Base-by-base conservation (phyloP, 495 filamentous ascomycete genomes). In the Penicillium desertorum region DNA sequence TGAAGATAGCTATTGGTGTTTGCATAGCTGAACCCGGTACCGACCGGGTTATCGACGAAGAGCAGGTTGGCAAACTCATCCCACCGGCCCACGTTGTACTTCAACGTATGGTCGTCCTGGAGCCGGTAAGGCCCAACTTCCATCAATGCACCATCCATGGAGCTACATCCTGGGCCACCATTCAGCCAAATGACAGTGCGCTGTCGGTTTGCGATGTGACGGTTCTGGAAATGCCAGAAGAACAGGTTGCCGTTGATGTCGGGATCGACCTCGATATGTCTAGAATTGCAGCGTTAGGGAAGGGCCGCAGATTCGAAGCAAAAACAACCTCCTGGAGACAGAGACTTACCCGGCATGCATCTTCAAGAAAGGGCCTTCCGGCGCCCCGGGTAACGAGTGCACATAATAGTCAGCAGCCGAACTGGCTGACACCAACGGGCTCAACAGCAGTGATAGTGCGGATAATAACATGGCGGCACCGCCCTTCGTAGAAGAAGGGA, bases 191-290 rank as follows among this genome's bases (percentile, higher is more conserved):
- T 88, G 5, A 98, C 89, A 0, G 94, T 96, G 27, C 93, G 85
- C 68, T 95, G 90, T 59, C 83, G 84, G 68, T 97, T 90, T 36
- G 91, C 94, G 56, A 98, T 96, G 66, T 98, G 93, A 50, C 88
- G 84, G 67, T 97, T 98, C 67, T 96, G 86, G 66, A 86, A 96
- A 66, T 96, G 91, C 94, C 94, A 98, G 76, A 98, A 98, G 80
- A 97, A 98, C 2, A 98, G 76, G 71, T 98, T 92, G 52, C 92
- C 93, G 71, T 96, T 90, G 63, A 84, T 81, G 56, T 88, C 83
- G 8, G 86, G 79, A 56, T 88, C 88, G 64, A 98, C 84, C 71
- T 96, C 92, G 71, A 98, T 87, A 67, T 97, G 95, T 19, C 92
- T 96, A 63, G 39, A 46, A 29, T 48, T 22, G 16, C 22, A 5